Percentiles rank a stretch among this genome's conserved stretches.
Conservation (phyloP, 306 rosid genomes). For the Lagenaria siceraria region DNA sequence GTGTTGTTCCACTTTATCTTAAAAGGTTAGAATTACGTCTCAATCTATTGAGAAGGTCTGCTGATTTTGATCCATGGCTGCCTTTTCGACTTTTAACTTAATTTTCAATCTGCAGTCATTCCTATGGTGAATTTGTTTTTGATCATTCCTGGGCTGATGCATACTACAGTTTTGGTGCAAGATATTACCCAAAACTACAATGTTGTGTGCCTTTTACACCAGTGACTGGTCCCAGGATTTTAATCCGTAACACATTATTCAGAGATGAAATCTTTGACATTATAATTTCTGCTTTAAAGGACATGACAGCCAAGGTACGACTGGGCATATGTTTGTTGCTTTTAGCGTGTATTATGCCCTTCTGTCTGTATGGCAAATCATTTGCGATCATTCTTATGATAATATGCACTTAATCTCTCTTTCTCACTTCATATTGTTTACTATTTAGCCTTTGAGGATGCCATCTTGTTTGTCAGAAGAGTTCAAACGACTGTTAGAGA, state of each 20-base stretch:
- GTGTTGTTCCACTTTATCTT: conserved; percentile 79
- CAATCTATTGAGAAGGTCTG: not conserved
- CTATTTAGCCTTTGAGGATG: not conserved
- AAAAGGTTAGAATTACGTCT: conserved; percentile 35
- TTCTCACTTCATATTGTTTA: not conserved
- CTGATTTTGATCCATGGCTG: not conserved
- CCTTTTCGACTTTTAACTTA: conserved; percentile 1
- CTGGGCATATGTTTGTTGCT: not conserved
- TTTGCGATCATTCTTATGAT: not conserved
- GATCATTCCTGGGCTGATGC: conserved; percentile 99
- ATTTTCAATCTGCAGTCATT: conserved; percentile 46
- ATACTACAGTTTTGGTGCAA: conserved; percentile 50
- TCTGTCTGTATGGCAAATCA: not conserved
- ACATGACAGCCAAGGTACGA: conserved; percentile 54
- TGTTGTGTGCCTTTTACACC: conserved; percentile 93
- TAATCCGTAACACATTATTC: conserved; percentile 45
- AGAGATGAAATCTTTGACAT: conserved; percentile 56
- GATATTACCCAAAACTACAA: conserved; percentile 83
- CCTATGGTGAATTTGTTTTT: conserved; percentile 92
- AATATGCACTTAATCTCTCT: not conserved
- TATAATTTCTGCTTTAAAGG: conserved; percentile 52
- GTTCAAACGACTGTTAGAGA: not conserved
- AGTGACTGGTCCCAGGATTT: conserved; percentile 84
- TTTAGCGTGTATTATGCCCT: not conserved
- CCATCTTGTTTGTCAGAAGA: not conserved